Evolutionary conservation across 2,329 filamentous ascomycete genomes (phyloP).

Genomic region (Camillea tinctor): DNA sequence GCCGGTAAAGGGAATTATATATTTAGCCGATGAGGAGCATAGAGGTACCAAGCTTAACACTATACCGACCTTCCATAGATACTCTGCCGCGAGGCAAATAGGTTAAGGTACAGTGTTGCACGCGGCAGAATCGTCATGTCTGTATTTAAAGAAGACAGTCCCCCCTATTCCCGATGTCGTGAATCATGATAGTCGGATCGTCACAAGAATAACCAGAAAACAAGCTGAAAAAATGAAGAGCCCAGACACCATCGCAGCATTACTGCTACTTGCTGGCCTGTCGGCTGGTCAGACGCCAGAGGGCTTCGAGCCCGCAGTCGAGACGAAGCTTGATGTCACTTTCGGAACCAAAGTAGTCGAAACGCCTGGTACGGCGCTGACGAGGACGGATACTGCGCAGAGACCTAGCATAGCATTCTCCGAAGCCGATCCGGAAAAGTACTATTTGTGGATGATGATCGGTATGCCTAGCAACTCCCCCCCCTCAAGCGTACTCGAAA

Average conservation of each 20-base stretch:
- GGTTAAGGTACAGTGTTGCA: too few species aligned
- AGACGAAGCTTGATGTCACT: conserved; percentile 27
- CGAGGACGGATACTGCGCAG: conserved; percentile 27
- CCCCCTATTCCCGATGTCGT: too few species aligned
- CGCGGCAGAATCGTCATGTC: too few species aligned
- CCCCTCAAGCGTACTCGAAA: background rate
- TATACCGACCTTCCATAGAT: too few species aligned
- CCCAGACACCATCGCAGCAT: conserved; percentile 18
- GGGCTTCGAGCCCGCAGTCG: conserved; percentile 27
- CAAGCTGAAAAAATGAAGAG: conserved; percentile 24
- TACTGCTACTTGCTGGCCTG: conserved; percentile 17
- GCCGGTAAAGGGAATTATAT: too few species aligned
- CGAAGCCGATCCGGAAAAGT: conserved; percentile 20
- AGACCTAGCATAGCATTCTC: conserved; percentile 30
- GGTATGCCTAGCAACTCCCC: conserved; percentile 10
- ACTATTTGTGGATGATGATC: conserved; percentile 32
- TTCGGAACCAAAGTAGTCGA: conserved; percentile 28
- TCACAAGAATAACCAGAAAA: background rate
- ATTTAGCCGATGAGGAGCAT: too few species aligned
- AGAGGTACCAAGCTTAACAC: too few species aligned
- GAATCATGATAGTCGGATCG: too few species aligned
- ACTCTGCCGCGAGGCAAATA: too few species aligned
- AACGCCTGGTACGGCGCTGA: conserved; percentile 25
- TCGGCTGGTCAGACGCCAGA: conserved; percentile 25
- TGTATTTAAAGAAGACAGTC: too few species aligned